Evolutionary conservation across 768 basidiomycete species (phyloP), one percentile per base, ranked within the genome.

Genomic region (Leccinum incarnatum): DNA sequence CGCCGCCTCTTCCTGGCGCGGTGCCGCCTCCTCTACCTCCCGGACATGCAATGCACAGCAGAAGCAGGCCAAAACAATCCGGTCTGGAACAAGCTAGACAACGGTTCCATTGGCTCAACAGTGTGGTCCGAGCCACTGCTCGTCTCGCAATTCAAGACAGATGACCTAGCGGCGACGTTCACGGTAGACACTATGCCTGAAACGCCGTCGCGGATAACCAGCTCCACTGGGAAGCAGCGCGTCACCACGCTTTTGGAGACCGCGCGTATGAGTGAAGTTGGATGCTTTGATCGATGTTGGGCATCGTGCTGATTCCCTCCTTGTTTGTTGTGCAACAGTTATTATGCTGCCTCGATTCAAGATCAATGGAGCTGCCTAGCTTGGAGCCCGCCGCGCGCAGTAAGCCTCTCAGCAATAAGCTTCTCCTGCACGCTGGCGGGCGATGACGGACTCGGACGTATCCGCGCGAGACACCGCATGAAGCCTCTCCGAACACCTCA

Each of bases 271-370:
- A 89, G 93, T 87, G 42, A 62, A 64, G 81, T 73, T 21, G 14
- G 51, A 14, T 49, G 6, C 14, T 4, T 19, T 1, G 4, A 23
- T 21, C 4, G 1, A 14, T 17, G 46, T 52, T n/a, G 6, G 51
- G 36, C 53, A 29, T 46, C 5, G 17, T 55, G n/a, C 63, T 58
- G 40, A 57, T 51, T 3, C 2, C 15, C 36, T 36, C 15, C 7
- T 15, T 36, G 36, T 36, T 53, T 27, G 5, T 54, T 47, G 56
- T n/a, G 17, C 11, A 30, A 29, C 53, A 93, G 92, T 85, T 1
- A 95, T 96, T 62, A 91, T 96, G 88, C 76, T 98, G 1, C 84
- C 88, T 2, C 78, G 86, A 12, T 85, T 95, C 58, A 89, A 88
- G 71, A 70, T 89, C 53, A 76, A 79, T 4, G 23, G 23, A 23